Conservation (phyloP, 306 rosid species). For the Fragaria iinumae region DNA sequence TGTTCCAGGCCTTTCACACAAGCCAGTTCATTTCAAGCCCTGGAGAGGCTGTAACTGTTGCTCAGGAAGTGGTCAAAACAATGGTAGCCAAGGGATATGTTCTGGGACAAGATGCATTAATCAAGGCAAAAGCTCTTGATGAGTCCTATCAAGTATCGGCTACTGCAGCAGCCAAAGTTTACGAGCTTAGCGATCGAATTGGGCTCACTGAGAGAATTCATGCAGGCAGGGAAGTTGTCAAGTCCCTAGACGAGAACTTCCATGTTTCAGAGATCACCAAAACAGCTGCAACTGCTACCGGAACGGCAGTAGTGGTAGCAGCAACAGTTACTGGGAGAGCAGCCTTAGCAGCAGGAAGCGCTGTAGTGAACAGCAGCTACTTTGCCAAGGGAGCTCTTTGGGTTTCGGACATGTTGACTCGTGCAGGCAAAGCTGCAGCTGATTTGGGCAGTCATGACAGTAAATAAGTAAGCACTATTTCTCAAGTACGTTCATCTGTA, state of each 20-base stretch:
- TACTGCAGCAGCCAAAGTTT: slow-evolving; percentile 69
- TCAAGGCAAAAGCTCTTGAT: slow-evolving; percentile 80
- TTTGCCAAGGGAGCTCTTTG: slow-evolving; percentile 87
- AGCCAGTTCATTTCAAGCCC: slow-evolving; percentile 52
- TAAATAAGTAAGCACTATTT: slow-evolving; percentile 12
- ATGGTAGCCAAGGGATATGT: slow-evolving; percentile 91
- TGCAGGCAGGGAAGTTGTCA: slow-evolving; percentile 65
- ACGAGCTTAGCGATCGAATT: slow-evolving; percentile 59
- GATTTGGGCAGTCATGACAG: slow-evolving; percentile 45
- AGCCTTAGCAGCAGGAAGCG: slow-evolving; percentile 66
- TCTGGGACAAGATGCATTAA: slow-evolving; percentile 71
- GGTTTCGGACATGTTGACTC: slow-evolving; percentile 54
- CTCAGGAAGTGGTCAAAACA: slow-evolving; percentile 80
- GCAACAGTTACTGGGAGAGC: slow-evolving; percentile 72
- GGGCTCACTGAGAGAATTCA: slow-evolving; percentile 73
- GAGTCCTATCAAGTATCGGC: slow-evolving; percentile 73
- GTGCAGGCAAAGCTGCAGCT: slow-evolving; percentile 69
- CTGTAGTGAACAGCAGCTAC: slow-evolving; percentile 73
- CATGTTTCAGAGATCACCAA: slow-evolving; percentile 74
- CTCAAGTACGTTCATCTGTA: not conserved
- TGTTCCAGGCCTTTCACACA: slow-evolving; percentile 44
- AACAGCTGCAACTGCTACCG: slow-evolving; percentile 68
- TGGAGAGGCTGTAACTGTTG: slow-evolving; percentile 70
- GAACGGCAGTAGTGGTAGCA: slow-evolving; percentile 73
- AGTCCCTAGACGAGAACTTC: slow-evolving; percentile 65